Base-by-base conservation (phyloP, 1,139 yeast species). In the Sugiyamaella japonica region DNA sequence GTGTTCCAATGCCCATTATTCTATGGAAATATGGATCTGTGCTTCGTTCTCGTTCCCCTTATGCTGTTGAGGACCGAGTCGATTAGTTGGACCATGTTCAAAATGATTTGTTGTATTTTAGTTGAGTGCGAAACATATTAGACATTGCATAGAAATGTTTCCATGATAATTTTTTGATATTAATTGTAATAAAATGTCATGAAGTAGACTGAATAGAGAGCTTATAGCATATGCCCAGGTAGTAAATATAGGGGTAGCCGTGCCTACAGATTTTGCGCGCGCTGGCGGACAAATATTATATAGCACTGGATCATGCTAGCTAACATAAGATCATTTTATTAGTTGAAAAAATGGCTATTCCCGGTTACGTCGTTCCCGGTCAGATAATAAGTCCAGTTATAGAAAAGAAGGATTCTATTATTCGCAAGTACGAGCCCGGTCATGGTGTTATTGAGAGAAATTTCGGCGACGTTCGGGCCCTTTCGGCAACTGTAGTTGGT, bases 401-500 rank as follows among this genome's bases (percentile, higher is more conserved):
- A 38, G 78, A 73, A 53, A 61, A 64, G 25, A 64, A 63, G 8
- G 69, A 64, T 7, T 61, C 65, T 1, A 63, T 62, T 53, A 59
- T 73, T 3, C 70, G 74, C 15, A 72, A 73, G 54, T 82, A 76
- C 57, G 64, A 69, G 6, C 64, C 83, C 1, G 86, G 86, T 2
- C 66, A 70, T 12, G 87, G 87, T 9, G 66, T 67, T 60, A 61
- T 43, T 54, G 55, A 29, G 37, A 46, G 44, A 50, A 28, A 28
- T 45, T 32, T 41, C 38, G 44, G 58, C n/a, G 57, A 58, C 20
- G 57, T 62, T 23, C 59, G 56, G 20, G 82, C 84, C 9, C 73
- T 90, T n/a, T 78, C 80, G 3, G 80, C 96, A 3, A 86, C 91
- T 0, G 73, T 85, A 13, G 69, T 87, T 2, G 97, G 97, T 0